Conservation (phyloP, 2,329 filamentous ascomycete species). For the Pseudogymnoascus sp. region DNA sequence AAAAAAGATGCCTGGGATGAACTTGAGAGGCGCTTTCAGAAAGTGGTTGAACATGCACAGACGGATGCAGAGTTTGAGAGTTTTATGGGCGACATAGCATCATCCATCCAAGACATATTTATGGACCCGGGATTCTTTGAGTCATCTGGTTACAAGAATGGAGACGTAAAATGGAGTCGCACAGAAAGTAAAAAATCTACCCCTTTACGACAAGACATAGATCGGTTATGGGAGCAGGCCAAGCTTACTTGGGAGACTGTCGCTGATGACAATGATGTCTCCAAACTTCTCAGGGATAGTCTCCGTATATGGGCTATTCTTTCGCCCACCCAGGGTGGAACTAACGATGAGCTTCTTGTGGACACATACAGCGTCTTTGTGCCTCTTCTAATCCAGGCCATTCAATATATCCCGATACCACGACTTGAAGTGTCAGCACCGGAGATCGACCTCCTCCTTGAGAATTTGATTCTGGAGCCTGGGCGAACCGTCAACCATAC, state of each 20-base stretch:
- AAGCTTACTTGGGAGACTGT: slow-evolving; percentile 63
- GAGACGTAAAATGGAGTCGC: neutral
- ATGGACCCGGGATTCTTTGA: slow-evolving; percentile 84
- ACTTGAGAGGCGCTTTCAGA: slow-evolving; percentile 60
- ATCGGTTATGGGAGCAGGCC: slow-evolving; percentile 62
- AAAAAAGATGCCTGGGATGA: slow-evolving; percentile 67
- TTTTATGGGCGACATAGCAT: slow-evolving; percentile 65
- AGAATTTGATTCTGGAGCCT: slow-evolving; percentile 86
- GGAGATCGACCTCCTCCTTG: slow-evolving; percentile 74
- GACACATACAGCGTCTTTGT: slow-evolving; percentile 76
- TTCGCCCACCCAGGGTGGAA: slow-evolving; percentile 55
- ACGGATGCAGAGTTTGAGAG: slow-evolving; percentile 78
- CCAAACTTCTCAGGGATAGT: slow-evolving; percentile 59
- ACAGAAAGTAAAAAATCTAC: slow-evolving; percentile 50
- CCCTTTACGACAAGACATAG: slow-evolving; percentile 63
- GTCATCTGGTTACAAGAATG: slow-evolving; percentile 40
- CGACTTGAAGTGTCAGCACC: slow-evolving; percentile 82
- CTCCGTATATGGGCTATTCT: slow-evolving; percentile 63
- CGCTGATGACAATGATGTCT: slow-evolving; percentile 63
- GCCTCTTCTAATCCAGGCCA: slow-evolving; percentile 64
- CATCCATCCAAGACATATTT: slow-evolving; percentile 70
- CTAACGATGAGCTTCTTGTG: slow-evolving; percentile 64
- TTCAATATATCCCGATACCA: slow-evolving; percentile 86
- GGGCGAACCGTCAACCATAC: slow-evolving; percentile 76
- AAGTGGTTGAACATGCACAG: slow-evolving; percentile 65